Base-by-base conservation (phyloP, 75 land plant species). In the Sequoiadendron giganteum region DNA sequence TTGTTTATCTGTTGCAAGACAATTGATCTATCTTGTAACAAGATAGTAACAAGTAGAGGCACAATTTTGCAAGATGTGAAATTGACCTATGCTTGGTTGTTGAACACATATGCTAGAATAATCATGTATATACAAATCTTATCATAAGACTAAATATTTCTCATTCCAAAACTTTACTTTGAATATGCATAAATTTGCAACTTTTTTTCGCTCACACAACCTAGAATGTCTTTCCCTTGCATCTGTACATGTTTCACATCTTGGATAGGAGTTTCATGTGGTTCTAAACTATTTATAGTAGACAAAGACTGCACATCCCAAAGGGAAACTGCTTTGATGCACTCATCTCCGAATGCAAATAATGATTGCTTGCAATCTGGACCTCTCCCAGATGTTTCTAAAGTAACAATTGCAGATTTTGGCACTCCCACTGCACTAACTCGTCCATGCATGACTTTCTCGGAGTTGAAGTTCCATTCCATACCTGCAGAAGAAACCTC, bases 281-380 rank as follows among this genome's bases (percentile, higher is more conserved):
- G 84, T 10, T 87, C 88, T 52, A 95, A 92, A 38, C 78, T 30
- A 56, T 89, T 88, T 56, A 84, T 78, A 78, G 42, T 81, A 15
- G 38, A 28, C 40, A 90, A 88, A 28, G 91, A 88, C 52, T 91
- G 92, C 90, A 96, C 79, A 16, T 93, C 94, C 91, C 92, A 93
- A 78, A 96, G 34, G 86, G 91, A 42, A 56, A 96, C 83, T 45
- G 93, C 90, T 81, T 76, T 52, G 4, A 75, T 94, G 34, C 75
- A 68, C 83, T 95, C 99, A 90, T 97, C 98, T 39, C 95, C 96
- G 80, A 86, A 93, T 15, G 95, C 98, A 91, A 96, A 97, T 43
- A 94, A 52, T 9, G 88, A 65, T 47, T 87, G 18, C 14, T 58
- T 77, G 34, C 79, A 19, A 21, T 76, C 87, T 1, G 86, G 42